phyloP scores from a whole-genome alignment of 495 filamentous ascomycete genomes.

The Neurospora pannonica region DNA sequence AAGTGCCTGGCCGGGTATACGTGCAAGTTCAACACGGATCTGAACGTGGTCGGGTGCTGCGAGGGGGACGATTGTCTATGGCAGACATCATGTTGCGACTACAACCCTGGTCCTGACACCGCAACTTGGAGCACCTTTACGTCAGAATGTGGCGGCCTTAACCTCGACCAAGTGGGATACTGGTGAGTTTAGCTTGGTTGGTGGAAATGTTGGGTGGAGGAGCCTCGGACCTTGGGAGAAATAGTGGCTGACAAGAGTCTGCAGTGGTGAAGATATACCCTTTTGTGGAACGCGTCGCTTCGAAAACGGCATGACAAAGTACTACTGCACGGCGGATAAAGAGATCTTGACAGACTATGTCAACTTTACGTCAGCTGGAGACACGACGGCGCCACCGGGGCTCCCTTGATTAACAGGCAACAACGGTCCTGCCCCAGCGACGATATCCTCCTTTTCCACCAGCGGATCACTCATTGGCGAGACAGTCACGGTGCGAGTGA shows the following conservation, averaged over 20 bases:
- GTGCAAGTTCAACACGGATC: conserved; percentile 8
- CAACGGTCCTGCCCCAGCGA: background rate
- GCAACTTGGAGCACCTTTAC: background rate
- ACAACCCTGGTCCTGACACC: background rate
- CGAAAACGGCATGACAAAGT: background rate
- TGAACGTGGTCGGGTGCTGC: conserved; percentile 3
- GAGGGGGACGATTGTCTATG: background rate
- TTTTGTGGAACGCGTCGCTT: background rate
- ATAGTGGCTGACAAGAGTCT: background rate
- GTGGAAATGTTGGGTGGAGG: background rate
- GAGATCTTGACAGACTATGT: background rate
- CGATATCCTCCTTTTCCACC: background rate
- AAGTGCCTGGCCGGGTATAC: background rate
- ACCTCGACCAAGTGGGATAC: background rate
- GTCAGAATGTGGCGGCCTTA: background rate
- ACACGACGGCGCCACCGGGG: background rate
- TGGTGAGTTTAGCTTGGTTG: background rate
- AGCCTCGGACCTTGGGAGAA: background rate
- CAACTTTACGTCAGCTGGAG: conserved; percentile 1
- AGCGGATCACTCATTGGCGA: background rate
- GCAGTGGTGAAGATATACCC: background rate
- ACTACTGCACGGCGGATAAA: background rate
- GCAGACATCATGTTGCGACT: conserved; percentile 1
- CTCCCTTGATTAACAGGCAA: background rate
- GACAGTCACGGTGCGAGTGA: background rate